Evolutionary conservation across 345 rosid genomes (phyloP), one percentile per base, ranked within the genome.

Genomic region (Cardamine chenopodiifolia): DNA sequence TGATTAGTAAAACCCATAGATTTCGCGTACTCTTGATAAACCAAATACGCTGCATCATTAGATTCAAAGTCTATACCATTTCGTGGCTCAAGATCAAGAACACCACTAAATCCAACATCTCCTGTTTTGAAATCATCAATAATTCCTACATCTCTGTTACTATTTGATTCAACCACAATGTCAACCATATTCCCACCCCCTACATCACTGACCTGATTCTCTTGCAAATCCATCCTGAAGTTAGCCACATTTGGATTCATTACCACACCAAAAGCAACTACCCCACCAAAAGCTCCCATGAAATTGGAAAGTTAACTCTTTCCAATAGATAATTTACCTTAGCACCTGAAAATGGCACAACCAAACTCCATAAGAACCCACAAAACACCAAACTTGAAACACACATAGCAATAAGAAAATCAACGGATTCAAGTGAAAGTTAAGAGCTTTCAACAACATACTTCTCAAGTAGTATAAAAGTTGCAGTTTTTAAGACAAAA

Each of bases 1-100:
- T 10, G 90, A 80, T 90, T 88, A 53, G 79, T 88, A 56, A 88
- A 88, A 18, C 92, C 92, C 87, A 82, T 88, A 31, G 92, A 86
- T 10, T 79, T 79, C 1, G 92, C 90, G 47, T 88, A 88, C 47
- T 88, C 92, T 77, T 88, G 92, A 81, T 88, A 88, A 72, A 84
- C 86, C 7, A 81, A 55, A 66, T 88, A 88, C 3, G 90, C 92
- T 11, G 86, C 85, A 31, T 79, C 87, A 17, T 88, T 87, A 0
- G 92, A 82, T 18, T 82, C 92, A 50, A 88, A 86, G 72, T 86
- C 86, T 52, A 88, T 86, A 18, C 92, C 92, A 71, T 82, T 77
- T 6, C 54, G 12, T 32, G 80, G 80, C 76, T 88, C 92, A 13
- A 80, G 82, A 44, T 75, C 83, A 1, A 70, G 42, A 65, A 53